Evolutionary conservation across 1,284 basidiomycete genomes (phyloP).

Genomic region (Boletellus dicymbophilus): DNA sequence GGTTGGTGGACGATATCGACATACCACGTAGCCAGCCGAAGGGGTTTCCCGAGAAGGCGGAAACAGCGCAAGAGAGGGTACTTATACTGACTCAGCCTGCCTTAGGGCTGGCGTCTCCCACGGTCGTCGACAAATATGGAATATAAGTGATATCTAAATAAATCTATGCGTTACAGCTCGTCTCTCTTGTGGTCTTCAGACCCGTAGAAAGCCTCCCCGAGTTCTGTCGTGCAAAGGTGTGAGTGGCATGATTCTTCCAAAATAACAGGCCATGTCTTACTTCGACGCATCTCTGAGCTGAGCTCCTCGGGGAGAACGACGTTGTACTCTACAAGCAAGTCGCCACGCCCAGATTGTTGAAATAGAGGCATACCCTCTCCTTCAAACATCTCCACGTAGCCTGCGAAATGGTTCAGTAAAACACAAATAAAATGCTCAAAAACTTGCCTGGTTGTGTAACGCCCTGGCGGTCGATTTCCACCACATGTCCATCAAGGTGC

Average conservation of each 20-base stretch:
- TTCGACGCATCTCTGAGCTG: constrained; percentile 61
- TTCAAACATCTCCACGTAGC: constrained; percentile 82
- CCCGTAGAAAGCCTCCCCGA: constrained; percentile 27
- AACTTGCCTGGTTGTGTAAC: constrained; percentile 87
- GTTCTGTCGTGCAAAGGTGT: constrained; percentile 23
- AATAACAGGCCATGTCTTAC: constrained; percentile 46
- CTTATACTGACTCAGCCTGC: constrained; percentile 17
- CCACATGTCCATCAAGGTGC: constrained; percentile 86
- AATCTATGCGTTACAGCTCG: constrained; percentile 23
- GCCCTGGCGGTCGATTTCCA: constrained; percentile 68
- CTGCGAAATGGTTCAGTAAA: constrained; percentile 29
- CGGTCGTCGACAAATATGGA: constrained; percentile 15
- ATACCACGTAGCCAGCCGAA: constrained; percentile 28
- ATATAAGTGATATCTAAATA: neutral
- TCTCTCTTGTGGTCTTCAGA: constrained; percentile 22
- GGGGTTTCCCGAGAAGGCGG: constrained; percentile 32
- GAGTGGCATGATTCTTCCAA: neutral
- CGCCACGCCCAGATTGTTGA: constrained; percentile 65
- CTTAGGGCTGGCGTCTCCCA: constrained; percentile 35
- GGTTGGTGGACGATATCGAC: too few species aligned
- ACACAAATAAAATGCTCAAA: neutral
- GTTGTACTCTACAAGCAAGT: constrained; percentile 90
- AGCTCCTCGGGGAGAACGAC: constrained; percentile 83
- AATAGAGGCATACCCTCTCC: constrained; percentile 90
- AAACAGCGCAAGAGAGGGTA: neutral